phyloP scores from a whole-genome alignment of 176 grass and related monocot genomes.

The Sorghum bicolor region Sorghum_bicolor_NCBIv3 NC_012871.2:76729001-76729500 shows the following conservation, averaged over 20 bases:
- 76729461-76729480: neutral
- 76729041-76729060: neutral
- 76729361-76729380: conserved; percentile 85
- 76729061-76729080: neutral
- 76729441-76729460: conserved; percentile 50
- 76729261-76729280: neutral
- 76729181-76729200: neutral
- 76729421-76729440: conserved; percentile 89
- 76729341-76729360: conserved; percentile 45
- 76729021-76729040: conserved; percentile 35
- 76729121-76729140: conserved; percentile 5
- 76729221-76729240: neutral
- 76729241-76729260: neutral
- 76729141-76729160: neutral
- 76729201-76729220: neutral
- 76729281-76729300: neutral
- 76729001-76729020: conserved; percentile 99
- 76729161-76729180: neutral
- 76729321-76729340: neutral
- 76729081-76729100: neutral
- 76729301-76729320: neutral
- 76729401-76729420: conserved; percentile 84
- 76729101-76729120: neutral
- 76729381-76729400: conserved; percentile 57
- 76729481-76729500: neutral